phyloP scores from a whole-genome alignment of 306 rosid genomes.

The Senna tora region DNA sequence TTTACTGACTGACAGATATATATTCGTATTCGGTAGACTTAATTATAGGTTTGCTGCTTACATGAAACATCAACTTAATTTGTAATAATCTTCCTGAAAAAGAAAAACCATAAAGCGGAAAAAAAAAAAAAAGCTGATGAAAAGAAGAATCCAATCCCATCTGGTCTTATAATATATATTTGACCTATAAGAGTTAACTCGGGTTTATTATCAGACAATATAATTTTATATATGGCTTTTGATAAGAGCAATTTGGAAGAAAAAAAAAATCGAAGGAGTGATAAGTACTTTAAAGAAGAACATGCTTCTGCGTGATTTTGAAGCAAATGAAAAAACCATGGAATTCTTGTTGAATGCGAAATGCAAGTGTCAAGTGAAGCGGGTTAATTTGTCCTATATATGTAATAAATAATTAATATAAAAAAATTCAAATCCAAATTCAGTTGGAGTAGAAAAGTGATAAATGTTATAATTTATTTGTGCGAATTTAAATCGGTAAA shows the following conservation, averaged over 20 bases:
- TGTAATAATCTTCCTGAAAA: not conserved
- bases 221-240: not conserved
- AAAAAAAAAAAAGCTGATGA: too few relatives aligned
- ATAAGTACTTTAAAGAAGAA: not conserved
- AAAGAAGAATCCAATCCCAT: slow-evolving; percentile 2
- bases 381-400: too few relatives aligned
- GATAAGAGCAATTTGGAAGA: not conserved
- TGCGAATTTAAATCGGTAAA: too few relatives aligned
- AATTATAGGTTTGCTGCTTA: not conserved
- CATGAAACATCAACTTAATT: not conserved
- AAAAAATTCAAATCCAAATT: not conserved
- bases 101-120: not conserved
- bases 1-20: too few relatives aligned
- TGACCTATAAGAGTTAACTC: not conserved
- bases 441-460: not conserved
- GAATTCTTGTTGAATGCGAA: slow-evolving; percentile 1
- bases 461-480: not conserved
- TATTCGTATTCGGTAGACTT: not conserved
- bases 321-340: slow-evolving; percentile 28
- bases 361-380: too few relatives aligned
- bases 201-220: not conserved
- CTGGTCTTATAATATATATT: not conserved
- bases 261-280: not conserved
- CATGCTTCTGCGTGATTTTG: slow-evolving; percentile 26
- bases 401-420: too few relatives aligned